phyloP scores from a whole-genome alignment of 1,284 basidiomycete species.

The Malassezia sp. region DNA sequence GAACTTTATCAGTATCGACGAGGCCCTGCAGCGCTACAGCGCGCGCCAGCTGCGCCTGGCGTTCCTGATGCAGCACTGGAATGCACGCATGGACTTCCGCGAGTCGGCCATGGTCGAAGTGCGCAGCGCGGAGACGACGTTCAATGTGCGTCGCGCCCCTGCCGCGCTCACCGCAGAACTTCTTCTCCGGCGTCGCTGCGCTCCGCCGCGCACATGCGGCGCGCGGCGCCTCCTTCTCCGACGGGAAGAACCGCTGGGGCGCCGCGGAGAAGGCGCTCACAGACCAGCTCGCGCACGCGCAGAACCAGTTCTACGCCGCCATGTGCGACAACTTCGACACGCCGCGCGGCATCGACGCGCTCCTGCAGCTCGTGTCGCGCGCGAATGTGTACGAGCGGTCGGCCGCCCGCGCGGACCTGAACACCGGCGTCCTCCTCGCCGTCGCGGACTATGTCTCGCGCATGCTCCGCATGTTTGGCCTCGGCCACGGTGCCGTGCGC shows the following conservation, averaged over 20 bases:
- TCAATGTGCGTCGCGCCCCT: no score
- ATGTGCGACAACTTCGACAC: slow-evolving; percentile 98
- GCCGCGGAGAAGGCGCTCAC: slow-evolving; percentile 25
- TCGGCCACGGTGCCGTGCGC: slow-evolving; percentile 60
- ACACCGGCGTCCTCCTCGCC: slow-evolving; percentile 62
- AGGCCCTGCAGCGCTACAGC: slow-evolving; percentile 75
- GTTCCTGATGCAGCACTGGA: slow-evolving; percentile 87
- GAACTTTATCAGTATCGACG: slow-evolving; percentile 97
- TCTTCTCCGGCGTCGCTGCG: slow-evolving; percentile 79
- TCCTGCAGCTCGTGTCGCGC: slow-evolving; percentile 73
- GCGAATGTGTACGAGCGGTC: slow-evolving; percentile 71
- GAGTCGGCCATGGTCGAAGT: slow-evolving; percentile 77
- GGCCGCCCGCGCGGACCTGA: slow-evolving; percentile 49
- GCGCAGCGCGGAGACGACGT: slow-evolving; percentile 66
- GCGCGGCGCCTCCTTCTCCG: slow-evolving; percentile 49
- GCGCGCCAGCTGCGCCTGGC: slow-evolving; percentile 85
- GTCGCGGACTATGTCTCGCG: slow-evolving; percentile 72
- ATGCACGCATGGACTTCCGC: slow-evolving; percentile 84
- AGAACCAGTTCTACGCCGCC: slow-evolving; percentile 69
- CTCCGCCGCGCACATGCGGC: slow-evolving; percentile 51
- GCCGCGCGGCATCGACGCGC: slow-evolving; percentile 63
- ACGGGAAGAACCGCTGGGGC: slow-evolving; percentile 49
- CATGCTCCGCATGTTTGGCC: slow-evolving; percentile 88
- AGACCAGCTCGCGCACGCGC: slow-evolving; percentile 61
- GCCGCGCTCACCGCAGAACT: no score